Conservation (phyloP, 2,329 filamentous ascomycete species). For the Xenoacremonium recifei region DNA sequence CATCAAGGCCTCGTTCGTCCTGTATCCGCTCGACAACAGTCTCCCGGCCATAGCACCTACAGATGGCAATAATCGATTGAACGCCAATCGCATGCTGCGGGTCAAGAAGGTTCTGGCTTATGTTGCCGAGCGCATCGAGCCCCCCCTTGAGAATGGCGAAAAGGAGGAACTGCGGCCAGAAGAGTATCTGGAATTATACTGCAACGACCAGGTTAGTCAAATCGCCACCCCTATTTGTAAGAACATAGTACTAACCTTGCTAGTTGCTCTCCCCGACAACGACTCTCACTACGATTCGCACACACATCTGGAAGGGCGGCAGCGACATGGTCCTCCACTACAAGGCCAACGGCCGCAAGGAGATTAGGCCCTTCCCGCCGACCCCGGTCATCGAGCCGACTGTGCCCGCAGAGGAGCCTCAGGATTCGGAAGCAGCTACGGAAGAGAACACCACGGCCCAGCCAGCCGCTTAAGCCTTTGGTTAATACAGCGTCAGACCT, state of each 20-base stretch:
- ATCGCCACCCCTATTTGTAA: neutral
- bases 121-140: constrained; percentile 87
- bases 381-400: constrained; percentile 15
- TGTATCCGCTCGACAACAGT: constrained; percentile 70
- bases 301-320: constrained; percentile 93
- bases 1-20: constrained; percentile 90
- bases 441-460: constrained; percentile 15
- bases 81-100: constrained; percentile 94
- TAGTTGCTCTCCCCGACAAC: constrained; percentile 74
- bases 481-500: neutral
- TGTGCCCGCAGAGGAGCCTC: constrained; percentile 18
- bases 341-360: constrained; percentile 84
- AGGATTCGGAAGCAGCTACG: constrained; percentile 14
- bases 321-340: constrained; percentile 90
- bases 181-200: constrained; percentile 93
- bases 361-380: constrained; percentile 41
- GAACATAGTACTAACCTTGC: constrained; percentile 9
- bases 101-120: constrained; percentile 94
- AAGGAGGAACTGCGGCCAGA: constrained; percentile 70
- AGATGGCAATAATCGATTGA: constrained; percentile 86
- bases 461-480: neutral
- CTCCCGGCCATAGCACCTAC: constrained; percentile 76
- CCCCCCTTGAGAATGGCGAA: constrained; percentile 58
- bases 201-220: constrained; percentile 79
- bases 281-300: constrained; percentile 89